Evolutionary conservation across 148 eudicot genomes (phyloP), one percentile per base, ranked within the genome.

Genomic region (Simmondsia chinensis): DNA sequence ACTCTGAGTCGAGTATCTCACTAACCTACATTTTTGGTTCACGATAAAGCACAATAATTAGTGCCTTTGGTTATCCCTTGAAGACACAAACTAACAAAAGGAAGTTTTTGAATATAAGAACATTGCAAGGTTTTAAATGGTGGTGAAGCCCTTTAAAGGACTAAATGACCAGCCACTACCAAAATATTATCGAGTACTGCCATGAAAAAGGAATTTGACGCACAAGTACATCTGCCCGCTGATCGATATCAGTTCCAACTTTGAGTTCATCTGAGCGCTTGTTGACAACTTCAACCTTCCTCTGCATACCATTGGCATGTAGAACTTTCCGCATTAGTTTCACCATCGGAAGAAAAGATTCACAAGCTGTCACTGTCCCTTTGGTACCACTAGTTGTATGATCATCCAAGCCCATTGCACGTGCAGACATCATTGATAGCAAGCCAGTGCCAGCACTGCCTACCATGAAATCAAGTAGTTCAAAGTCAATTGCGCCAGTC

Each of bases 321-420:
- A 80, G 34, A 38, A 88, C 81, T 68, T 75, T 83, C 46, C 69
- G 54, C 96, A 75, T 75, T 67, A 88, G 50, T 53, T 88, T 88
- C 10, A 83, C 71, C 96, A 88, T 88, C 1, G 96, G 96, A 68
- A 88, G 89, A 70, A 80, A 88, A 4, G 96, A 88, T 46, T 88
- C 96, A 52, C 89, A 83, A 19, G 96, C 86, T 12, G 88, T 70
- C 35, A 88, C 81, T 48, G 23, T 65, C 9, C 81, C 83, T 48
- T 73, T 50, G 9, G 52, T 48, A 65, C 44, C 32, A 54, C 75
- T 63, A 26, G 28, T 33, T 30, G 64, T 39, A 24, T 42, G 61
- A 23, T 74, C 67, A 30, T 31, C 20, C 26, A 18, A 16, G 4
- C 59, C 69, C 83, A 87, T 74, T 30, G 96, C 86, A 31, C 83